Evolutionary conservation across 164 flowering plant genomes (phyloP), one percentile per base, ranked within the genome.

Genomic region (Protea cynaroides): DNA sequence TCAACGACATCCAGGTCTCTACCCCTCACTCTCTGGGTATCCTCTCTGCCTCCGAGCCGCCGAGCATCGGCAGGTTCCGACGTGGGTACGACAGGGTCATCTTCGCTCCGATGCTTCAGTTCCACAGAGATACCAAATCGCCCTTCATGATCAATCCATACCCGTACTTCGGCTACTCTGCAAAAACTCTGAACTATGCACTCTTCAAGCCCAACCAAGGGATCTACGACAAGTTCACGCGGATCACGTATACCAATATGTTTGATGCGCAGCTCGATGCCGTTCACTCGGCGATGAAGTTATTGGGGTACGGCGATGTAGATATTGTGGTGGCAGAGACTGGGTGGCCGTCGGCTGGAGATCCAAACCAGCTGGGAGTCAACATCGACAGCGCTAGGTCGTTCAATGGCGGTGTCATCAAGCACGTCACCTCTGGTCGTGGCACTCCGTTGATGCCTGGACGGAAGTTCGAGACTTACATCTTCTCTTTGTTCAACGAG

Each of bases 291-390:
- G 75, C 82, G 57, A 89, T 91, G 97, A 79, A 75, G 73, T 71
- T 43, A 40, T 23, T 92, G 34, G 96, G 96, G 11, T 91, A 80
- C 61, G 85, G 73, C 0, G 94, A 88, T 59, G 96, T 94, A 59
- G 90, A 83, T n/a, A 79, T 94, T 51, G 85, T 79, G 43, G 83
- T 83, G 40, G 99, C 78, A 3, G 99, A 94, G 70, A 91, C 97
- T 3, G 97, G 99, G 11, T 94, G 99, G 99, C 88, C 99, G 7
- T 88, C 96, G 2, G 64, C 67, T 25, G 95, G 87, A 7, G 94
- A 85, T 63, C 66, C 86, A 46, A 63, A 62, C 53, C 84, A 85
- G 63, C 75, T 75, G 21, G 80, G 52, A 0, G 80, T 79, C n/a
- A 78, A 69, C 63, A 2, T 80, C 67, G 81, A 71, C 61, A 75